phyloP scores from a whole-genome alignment of 2,329 filamentous ascomycete species.

The Fusarium humuli region DNA sequence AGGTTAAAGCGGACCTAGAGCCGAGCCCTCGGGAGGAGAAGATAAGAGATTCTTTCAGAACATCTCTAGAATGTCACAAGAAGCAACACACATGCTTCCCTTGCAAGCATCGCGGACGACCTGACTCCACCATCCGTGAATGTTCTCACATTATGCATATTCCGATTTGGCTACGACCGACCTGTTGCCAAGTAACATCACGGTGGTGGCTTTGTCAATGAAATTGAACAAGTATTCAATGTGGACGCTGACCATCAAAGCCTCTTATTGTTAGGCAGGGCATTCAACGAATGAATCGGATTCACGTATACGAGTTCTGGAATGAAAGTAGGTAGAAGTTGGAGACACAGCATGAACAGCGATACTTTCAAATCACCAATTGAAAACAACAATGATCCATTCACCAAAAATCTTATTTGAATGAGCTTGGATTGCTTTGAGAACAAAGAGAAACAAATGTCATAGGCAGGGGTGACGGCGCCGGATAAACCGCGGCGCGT shows the following conservation, averaged over 20 bases:
- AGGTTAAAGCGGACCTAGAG: constrained; percentile 16
- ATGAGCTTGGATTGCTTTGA: background rate
- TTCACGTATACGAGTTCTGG: background rate
- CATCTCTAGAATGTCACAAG: constrained; percentile 2
- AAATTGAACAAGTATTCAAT: background rate
- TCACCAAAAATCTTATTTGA: background rate
- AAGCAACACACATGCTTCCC: constrained; percentile 21
- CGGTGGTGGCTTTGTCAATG: background rate
- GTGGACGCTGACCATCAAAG: background rate
- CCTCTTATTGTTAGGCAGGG: background rate
- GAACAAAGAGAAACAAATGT: background rate
- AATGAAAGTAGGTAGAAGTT: background rate
- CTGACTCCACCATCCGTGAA: constrained; percentile 11
- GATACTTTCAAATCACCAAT: background rate
- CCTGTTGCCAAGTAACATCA: background rate
- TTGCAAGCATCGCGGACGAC: constrained; percentile 9
- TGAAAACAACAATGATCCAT: constrained; percentile 2
- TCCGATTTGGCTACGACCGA: background rate
- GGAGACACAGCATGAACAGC: background rate
- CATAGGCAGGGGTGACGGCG: constrained; percentile 1
- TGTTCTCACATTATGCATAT: constrained; percentile 1
- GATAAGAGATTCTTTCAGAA: constrained; percentile 22
- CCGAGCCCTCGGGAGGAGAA: constrained; percentile 13
- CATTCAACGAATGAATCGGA: background rate
- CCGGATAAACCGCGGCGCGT: constrained; percentile 42